Conservation (phyloP, 2,329 filamentous ascomycete species). For the Pseudogymnoascus sp. region DNA sequence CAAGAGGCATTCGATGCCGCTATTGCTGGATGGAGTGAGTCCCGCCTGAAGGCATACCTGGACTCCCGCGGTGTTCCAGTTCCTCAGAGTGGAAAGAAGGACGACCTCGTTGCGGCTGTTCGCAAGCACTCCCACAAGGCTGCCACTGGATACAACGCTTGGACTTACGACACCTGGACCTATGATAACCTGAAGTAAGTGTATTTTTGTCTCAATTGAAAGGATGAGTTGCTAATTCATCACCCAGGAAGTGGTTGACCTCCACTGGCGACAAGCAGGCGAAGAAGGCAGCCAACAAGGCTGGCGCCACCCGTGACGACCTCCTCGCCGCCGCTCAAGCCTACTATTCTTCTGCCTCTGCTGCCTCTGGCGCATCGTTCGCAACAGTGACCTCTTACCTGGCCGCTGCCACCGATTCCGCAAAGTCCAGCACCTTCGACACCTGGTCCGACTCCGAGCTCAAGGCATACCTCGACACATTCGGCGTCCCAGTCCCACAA, state of each 20-base stretch:
- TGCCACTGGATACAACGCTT: slow-evolving; percentile 57
- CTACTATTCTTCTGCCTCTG: slow-evolving; percentile 51
- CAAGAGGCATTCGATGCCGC: slow-evolving; percentile 60
- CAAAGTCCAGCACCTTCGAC: slow-evolving; percentile 60
- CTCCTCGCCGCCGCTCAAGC: slow-evolving; percentile 57
- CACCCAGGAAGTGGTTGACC: slow-evolving; percentile 36
- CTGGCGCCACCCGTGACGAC: slow-evolving; percentile 62
- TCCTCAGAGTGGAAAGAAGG: slow-evolving; percentile 60
- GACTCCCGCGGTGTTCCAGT: slow-evolving; percentile 70
- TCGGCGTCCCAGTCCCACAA: slow-evolving; percentile 46
- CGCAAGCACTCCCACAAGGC: slow-evolving; percentile 65
- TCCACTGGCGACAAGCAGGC: slow-evolving; percentile 46
- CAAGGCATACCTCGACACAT: slow-evolving; percentile 72
- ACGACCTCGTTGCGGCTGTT: slow-evolving; percentile 68
- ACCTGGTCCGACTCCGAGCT: slow-evolving; percentile 62
- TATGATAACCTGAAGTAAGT: slow-evolving; percentile 58
- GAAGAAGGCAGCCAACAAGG: slow-evolving; percentile 52
- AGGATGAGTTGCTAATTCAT: background rate
- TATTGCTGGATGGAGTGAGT: slow-evolving; percentile 61
- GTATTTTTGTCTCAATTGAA: background rate
- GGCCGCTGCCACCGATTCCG: slow-evolving; percentile 53
- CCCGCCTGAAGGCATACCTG: slow-evolving; percentile 67
- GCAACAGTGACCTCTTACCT: slow-evolving; percentile 67
- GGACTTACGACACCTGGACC: slow-evolving; percentile 74
- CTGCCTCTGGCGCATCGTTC: slow-evolving; percentile 46